Conservation (phyloP, 371 early-diverging fungal species). For the Saksenaea oblongispora region DNA sequence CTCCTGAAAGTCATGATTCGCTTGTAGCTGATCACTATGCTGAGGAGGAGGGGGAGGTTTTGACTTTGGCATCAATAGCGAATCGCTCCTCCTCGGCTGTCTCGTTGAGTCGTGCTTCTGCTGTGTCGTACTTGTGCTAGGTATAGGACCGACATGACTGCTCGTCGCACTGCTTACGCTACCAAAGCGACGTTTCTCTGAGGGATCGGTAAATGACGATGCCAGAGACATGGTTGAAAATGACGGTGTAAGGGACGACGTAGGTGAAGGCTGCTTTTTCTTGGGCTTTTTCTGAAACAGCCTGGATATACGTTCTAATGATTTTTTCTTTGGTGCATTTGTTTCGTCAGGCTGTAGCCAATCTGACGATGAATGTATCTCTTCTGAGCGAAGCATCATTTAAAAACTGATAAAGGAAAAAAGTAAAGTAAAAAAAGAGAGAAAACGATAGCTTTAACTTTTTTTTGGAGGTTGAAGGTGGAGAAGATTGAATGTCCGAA, state of each 20-base stretch:
- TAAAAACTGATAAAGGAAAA: neutral
- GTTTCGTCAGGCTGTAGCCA: conserved; percentile 10
- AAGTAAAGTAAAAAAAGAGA: conserved; percentile 3
- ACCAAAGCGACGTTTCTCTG: neutral
- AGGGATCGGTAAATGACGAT: neutral
- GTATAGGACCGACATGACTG: conserved; percentile 1
- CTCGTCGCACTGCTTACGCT: neutral
- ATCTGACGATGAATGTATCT: conserved; percentile 9
- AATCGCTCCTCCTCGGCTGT: neutral
- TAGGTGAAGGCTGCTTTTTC: conserved; percentile 18
- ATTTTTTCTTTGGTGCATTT: conserved; percentile 28
- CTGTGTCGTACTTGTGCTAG: conserved; percentile 3
- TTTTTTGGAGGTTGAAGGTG: conserved; percentile 3
- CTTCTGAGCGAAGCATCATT: conserved; percentile 9
- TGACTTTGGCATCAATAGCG: neutral
- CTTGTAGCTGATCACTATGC: neutral
- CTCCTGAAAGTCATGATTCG: conserved; percentile 1
- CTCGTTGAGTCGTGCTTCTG: neutral
- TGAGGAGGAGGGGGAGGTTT: conserved; percentile 1
- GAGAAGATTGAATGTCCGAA: neutral
- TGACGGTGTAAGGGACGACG: conserved; percentile 15
- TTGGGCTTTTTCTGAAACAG: conserved; percentile 47
- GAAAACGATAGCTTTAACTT: neutral
- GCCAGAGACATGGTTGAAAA: conserved; percentile 28
- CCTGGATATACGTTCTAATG: conserved; percentile 42